Conservation (phyloP, 208 protist genomes). For the Lotmaria passim region DNA sequence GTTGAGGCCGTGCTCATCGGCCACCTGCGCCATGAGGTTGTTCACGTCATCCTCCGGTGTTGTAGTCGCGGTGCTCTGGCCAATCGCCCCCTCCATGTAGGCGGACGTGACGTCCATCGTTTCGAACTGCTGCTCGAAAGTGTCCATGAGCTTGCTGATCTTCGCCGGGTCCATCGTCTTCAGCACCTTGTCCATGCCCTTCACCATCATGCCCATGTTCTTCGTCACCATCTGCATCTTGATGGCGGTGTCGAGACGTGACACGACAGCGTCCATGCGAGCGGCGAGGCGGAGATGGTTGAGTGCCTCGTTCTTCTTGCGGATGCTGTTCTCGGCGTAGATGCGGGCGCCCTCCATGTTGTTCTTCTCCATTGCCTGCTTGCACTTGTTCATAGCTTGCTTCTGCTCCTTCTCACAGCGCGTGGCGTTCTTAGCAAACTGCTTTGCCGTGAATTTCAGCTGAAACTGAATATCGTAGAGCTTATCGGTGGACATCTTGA, state of each 20-base stretch:
- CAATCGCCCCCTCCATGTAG: slow-evolving; percentile 96
- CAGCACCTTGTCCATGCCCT: slow-evolving; percentile 95
- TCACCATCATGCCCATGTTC: slow-evolving; percentile 95
- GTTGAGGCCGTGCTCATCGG: slow-evolving; percentile 95
- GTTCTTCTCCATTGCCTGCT: slow-evolving; percentile 96
- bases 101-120: slow-evolving; percentile 94
- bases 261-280: slow-evolving; percentile 96
- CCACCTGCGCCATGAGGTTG: slow-evolving; percentile 93
- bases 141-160: slow-evolving; percentile 95
- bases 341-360: slow-evolving; percentile 98
- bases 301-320: slow-evolving; percentile 97
- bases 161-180: slow-evolving; percentile 93
- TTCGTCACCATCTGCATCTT: slow-evolving; percentile 95
- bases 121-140: slow-evolving; percentile 98
- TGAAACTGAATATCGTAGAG: slow-evolving; percentile 95
- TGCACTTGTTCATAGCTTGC: slow-evolving; percentile 92
- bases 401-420: slow-evolving; percentile 95
- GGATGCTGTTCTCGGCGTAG: slow-evolving; percentile 98
- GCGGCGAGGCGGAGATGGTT: slow-evolving; percentile 96
- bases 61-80: slow-evolving; percentile 84
- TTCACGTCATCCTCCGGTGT: slow-evolving; percentile 94
- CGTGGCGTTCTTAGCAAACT: slow-evolving; percentile 88
- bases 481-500: slow-evolving; percentile 87
- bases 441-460: slow-evolving; percentile 96
- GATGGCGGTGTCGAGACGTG: slow-evolving; percentile 95